Percentiles rank a stretch among this genome's conserved stretches.
Conservation (phyloP, 139 green algal species). For the Chlamydomonas incerta region DNA sequence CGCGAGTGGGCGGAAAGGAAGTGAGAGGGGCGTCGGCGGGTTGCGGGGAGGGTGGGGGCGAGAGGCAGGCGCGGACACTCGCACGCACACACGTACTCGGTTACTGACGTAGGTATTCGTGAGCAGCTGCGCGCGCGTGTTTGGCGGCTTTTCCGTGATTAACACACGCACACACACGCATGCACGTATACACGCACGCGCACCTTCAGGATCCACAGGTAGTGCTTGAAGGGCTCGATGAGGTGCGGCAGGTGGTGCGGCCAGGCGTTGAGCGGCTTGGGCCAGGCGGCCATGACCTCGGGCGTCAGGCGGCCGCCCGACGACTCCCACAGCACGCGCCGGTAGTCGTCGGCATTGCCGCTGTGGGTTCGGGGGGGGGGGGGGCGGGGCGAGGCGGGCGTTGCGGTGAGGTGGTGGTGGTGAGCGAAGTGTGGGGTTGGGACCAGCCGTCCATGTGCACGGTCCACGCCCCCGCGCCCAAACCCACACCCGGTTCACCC, state of each 20-base stretch:
- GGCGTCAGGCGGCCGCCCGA: slow-evolving; percentile 68
- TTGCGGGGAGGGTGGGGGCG: too few relatives aligned
- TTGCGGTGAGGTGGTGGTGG: too few relatives aligned
- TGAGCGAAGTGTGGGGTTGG: too few relatives aligned
- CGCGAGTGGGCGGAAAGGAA: neutral
- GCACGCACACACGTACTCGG: neutral
- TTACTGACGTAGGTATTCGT: neutral
- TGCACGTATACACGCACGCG: slow-evolving; percentile 8
- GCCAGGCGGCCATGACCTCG: slow-evolving; percentile 77
- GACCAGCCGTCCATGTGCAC: too few relatives aligned
- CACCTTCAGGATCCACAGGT: slow-evolving; percentile 92
- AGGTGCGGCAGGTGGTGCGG: slow-evolving; percentile 92
- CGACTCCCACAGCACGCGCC: slow-evolving; percentile 79
- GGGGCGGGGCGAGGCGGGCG: neutral
- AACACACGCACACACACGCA: slow-evolving; percentile 9
- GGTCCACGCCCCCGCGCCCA: too few relatives aligned
- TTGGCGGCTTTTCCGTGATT: too few relatives aligned
- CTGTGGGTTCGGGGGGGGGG: slow-evolving; percentile 9
- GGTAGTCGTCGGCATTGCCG: slow-evolving; percentile 64
- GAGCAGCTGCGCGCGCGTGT: neutral
- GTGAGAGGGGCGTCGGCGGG: neutral
- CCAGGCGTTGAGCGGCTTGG: slow-evolving; percentile 73
- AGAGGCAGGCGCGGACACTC: too few relatives aligned
- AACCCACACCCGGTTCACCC: too few relatives aligned
- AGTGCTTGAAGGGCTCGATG: slow-evolving; percentile 86